Conservation (phyloP, 805 yeast genomes). For the Kluyveromyces wickerhamii region DNA sequence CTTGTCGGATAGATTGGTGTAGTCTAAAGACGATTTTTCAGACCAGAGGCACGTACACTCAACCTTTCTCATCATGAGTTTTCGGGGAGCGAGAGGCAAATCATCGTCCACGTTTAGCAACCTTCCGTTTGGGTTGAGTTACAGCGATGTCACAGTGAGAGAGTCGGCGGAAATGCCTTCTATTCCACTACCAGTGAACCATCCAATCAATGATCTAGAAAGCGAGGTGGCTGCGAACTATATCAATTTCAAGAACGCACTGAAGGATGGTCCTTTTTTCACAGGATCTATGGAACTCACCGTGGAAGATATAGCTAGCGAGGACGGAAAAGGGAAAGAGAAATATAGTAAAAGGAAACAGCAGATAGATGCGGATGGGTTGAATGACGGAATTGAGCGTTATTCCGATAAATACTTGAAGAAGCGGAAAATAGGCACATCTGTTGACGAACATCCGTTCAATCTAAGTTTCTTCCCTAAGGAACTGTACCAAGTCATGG, state of each 20-base stretch:
- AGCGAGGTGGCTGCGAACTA: conserved; percentile 45
- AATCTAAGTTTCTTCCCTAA: conserved; percentile 62
- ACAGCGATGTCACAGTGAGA: conserved; percentile 44
- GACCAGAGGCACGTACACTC: too few relatives aligned
- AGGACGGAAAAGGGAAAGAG: conserved; percentile 6
- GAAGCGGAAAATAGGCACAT: conserved; percentile 59
- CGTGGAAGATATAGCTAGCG: conserved; percentile 14
- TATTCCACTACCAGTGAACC: conserved; percentile 57
- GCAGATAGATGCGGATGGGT: conserved; percentile 33
- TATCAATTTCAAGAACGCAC: conserved; percentile 43
- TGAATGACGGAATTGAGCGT: conserved; percentile 66
- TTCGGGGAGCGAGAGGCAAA: conserved; percentile 38
- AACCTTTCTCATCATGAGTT: conserved; percentile 51
- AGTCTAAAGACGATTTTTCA: too few relatives aligned
- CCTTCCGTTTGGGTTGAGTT: conserved; percentile 69
- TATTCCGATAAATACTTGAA: conserved; percentile 75
- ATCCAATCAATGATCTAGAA: conserved; percentile 45
- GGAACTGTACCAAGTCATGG: conserved; percentile 69
- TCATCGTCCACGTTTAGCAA: conserved; percentile 30
- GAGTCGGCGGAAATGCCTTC: conserved; percentile 34
- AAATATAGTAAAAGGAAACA: conserved; percentile 16
- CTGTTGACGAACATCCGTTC: conserved; percentile 74
- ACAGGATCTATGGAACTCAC: conserved; percentile 43
- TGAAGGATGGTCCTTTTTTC: conserved; percentile 59
- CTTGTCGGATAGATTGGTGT: too few relatives aligned